Percentiles rank a stretch among this genome's conserved stretches.
Evolutionary conservation across 768 basidiomycete species (phyloP).

Genomic region (Boletus sensibilis): DNA sequence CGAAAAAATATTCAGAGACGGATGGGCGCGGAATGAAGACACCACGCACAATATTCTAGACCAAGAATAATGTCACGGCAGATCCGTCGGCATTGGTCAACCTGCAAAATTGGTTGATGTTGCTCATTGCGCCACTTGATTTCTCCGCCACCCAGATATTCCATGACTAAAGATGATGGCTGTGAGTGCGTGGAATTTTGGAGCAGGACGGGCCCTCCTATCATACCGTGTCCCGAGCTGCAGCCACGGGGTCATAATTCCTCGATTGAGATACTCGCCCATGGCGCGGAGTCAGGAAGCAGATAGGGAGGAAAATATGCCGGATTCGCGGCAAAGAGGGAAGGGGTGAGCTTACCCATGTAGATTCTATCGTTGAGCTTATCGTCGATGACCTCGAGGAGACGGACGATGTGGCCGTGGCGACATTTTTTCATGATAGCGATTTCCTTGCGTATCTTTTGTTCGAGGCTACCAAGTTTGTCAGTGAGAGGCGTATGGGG

Average conservation of each 20-base stretch:
- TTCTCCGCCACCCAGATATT: slow-evolving; percentile 94
- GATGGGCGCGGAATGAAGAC: slow-evolving; percentile 5
- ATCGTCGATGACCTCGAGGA: slow-evolving; percentile 96
- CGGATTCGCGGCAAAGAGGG: slow-evolving; percentile 11
- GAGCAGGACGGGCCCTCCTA: slow-evolving; percentile 18
- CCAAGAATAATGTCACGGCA: slow-evolving; percentile 93
- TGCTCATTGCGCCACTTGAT: slow-evolving; percentile 79
- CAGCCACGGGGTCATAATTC: slow-evolving; percentile 33
- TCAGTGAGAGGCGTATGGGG: slow-evolving; percentile 60
- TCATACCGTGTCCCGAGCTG: slow-evolving; percentile 33
- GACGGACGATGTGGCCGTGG: slow-evolving; percentile 84
- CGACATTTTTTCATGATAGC: slow-evolving; percentile 98
- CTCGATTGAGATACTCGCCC: slow-evolving; percentile 32
- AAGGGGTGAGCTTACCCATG: slow-evolving; percentile 68
- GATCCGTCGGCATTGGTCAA: slow-evolving; percentile 82
- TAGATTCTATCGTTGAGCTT: slow-evolving; percentile 83
- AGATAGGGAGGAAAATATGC: slow-evolving; percentile 20
- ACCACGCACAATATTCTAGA: slow-evolving; percentile 84
- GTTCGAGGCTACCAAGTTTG: slow-evolving; percentile 67
- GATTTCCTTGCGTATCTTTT: slow-evolving; percentile 89
- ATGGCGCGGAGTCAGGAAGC: slow-evolving; percentile 26
- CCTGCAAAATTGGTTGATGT: slow-evolving; percentile 70
- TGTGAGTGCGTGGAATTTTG: slow-evolving; percentile 21
- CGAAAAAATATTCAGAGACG: slow-evolving; percentile 1
- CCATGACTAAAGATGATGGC: slow-evolving; percentile 66